Evolutionary conservation across 1,284 basidiomycete genomes (phyloP).

Genomic region (Naganishia cerealis): DNA sequence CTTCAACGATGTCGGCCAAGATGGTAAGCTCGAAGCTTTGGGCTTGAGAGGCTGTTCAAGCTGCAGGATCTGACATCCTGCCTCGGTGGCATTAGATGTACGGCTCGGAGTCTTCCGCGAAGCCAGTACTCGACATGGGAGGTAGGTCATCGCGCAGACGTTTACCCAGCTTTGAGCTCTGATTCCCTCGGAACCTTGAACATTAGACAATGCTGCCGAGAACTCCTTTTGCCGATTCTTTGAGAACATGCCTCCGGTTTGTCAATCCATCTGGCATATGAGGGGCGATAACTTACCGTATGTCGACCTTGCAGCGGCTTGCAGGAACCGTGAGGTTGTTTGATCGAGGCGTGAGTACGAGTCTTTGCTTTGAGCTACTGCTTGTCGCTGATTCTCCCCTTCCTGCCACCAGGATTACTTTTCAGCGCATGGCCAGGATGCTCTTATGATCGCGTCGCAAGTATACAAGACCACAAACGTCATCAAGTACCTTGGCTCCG

Average conservation of each 20-base stretch:
- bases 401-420: constrained; percentile 68
- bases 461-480: constrained; percentile 84
- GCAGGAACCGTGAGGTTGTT: constrained; percentile 75
- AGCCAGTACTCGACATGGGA: constrained; percentile 52
- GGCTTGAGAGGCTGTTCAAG: background rate
- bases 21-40: constrained; percentile 20
- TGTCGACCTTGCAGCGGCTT: constrained; percentile 44
- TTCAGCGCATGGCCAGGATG: constrained; percentile 84
- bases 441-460: constrained; percentile 73
- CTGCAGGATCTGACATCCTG: background rate
- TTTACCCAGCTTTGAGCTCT: background rate
- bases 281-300: background rate
- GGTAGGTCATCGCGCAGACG: constrained; percentile 30
- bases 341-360: constrained; percentile 60
- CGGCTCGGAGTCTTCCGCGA: constrained; percentile 48
- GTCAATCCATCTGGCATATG: constrained; percentile 16
- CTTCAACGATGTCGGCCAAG: constrained; percentile 25
- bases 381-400: background rate
- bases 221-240: constrained; percentile 77
- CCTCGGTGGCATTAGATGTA: constrained; percentile 43
- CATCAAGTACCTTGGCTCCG: constrained; percentile 72
- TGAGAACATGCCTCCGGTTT: constrained; percentile 60
- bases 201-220: constrained; percentile 62
- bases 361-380: background rate
- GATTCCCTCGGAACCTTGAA: constrained; percentile 26